Conservation (phyloP, 192 early-diverging fungal species). For the Entomortierella beljakovae region DNA sequence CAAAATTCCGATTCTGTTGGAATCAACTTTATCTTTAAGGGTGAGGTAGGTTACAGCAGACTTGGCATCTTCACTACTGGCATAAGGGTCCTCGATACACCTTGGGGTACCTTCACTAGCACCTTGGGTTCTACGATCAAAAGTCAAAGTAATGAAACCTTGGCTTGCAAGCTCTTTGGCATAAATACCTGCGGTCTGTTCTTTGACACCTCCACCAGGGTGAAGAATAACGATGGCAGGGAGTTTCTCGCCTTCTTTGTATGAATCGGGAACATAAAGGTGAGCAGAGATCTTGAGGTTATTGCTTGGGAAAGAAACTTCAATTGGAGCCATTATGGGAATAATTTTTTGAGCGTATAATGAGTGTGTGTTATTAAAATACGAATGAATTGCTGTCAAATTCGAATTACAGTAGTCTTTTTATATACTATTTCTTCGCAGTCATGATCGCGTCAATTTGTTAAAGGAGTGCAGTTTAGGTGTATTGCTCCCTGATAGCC, state of each 20-base stretch:
- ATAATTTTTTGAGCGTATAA: background rate
- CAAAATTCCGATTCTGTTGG: slow-evolving; percentile 27
- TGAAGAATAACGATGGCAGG: slow-evolving; percentile 17
- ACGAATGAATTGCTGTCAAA: no score
- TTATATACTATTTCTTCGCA: no score
- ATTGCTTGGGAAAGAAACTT: slow-evolving; percentile 17
- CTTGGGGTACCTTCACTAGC: slow-evolving; percentile 34
- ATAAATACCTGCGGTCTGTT: slow-evolving; percentile 38
- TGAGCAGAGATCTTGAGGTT: slow-evolving; percentile 22
- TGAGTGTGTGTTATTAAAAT: no score
- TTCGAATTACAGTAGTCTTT: no score
- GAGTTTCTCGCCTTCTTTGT: slow-evolving; percentile 13
- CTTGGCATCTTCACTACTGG: slow-evolving; percentile 20
- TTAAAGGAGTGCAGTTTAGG: no score
- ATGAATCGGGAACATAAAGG: slow-evolving; percentile 14
- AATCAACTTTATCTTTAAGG: slow-evolving; percentile 15
- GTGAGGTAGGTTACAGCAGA: slow-evolving; percentile 39
- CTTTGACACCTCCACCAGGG: slow-evolving; percentile 40
- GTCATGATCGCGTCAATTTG: no score
- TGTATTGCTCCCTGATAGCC: no score
- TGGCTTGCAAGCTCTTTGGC: slow-evolving; percentile 18
- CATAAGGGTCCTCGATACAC: slow-evolving; percentile 30
- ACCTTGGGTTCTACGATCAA: slow-evolving; percentile 38
- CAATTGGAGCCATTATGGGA: slow-evolving; percentile 18
- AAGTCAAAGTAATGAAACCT: slow-evolving; percentile 33